Percentiles rank a stretch among this genome's conserved stretches.
Conservation (phyloP, 2,329 filamentous ascomycete genomes). For the Lachnellula occidentalis region DNA sequence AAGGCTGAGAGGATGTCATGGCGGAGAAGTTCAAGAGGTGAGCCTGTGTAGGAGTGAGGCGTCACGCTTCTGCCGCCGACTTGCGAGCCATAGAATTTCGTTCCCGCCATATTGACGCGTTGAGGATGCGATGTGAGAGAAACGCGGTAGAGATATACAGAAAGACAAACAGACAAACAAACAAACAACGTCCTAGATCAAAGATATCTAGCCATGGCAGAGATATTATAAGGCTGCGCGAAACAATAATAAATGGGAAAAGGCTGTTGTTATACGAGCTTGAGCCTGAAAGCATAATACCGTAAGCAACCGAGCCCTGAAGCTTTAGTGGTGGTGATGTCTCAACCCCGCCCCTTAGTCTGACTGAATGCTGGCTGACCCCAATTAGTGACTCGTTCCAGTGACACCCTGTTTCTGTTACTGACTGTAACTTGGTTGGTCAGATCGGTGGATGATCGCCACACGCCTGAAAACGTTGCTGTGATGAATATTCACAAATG, state of each 20-base stretch:
- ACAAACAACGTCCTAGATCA: neutral
- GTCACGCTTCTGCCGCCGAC: slow-evolving; percentile 52
- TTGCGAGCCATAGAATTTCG: slow-evolving; percentile 53
- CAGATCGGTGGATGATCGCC: no score
- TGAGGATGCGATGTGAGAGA: neutral
- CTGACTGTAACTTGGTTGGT: no score
- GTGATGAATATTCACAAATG: no score
- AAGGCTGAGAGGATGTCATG: slow-evolving; percentile 36
- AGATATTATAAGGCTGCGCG: neutral
- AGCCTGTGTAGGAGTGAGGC: slow-evolving; percentile 54
- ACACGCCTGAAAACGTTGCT: no score
- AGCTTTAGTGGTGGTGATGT: neutral
- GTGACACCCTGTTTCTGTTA: neutral
- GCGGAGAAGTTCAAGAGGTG: slow-evolving; percentile 34
- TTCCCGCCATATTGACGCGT: slow-evolving; percentile 32
- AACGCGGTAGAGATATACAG: neutral
- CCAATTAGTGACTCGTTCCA: neutral
- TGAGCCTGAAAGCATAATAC: neutral
- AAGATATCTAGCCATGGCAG: neutral
- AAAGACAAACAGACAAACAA: neutral
- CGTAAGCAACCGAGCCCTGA: neutral
- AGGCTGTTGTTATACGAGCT: neutral
- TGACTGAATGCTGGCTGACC: neutral
- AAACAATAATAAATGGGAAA: neutral
- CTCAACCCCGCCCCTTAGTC: neutral